phyloP scores from a whole-genome alignment of 148 eudicot genomes.

The Mesembryanthemum crystallinum region DNA sequence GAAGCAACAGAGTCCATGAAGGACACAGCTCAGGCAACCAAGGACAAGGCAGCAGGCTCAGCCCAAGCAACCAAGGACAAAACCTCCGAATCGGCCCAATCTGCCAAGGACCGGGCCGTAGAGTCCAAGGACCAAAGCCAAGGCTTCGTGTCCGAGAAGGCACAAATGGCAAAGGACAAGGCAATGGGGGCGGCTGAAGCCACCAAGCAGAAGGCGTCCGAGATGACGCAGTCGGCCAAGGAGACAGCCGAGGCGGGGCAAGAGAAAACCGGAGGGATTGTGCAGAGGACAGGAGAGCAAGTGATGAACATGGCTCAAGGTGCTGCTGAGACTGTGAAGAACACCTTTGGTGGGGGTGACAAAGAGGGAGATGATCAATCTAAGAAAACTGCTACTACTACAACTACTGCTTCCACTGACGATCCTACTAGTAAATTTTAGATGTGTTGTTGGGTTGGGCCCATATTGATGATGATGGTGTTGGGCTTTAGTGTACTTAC shows the following conservation, averaged over 20 bases:
- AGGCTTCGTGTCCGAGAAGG: conserved; percentile 24
- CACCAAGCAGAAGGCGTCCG: conserved; percentile 46
- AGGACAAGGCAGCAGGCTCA: conserved; percentile 35
- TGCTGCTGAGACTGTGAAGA: conserved; percentile 62
- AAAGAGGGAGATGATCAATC: conserved; percentile 11
- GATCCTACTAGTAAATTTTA: background rate
- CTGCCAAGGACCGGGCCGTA: conserved; percentile 22
- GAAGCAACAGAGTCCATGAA: too few species aligned
- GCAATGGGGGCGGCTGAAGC: conserved; percentile 38
- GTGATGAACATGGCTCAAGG: conserved; percentile 63
- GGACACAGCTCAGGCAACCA: conserved; percentile 9
- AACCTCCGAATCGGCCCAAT: conserved; percentile 28
- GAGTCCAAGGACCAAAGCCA: conserved; percentile 19
- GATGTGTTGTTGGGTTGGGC: background rate
- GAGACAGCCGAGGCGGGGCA: conserved; percentile 55
- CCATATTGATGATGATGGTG: background rate
- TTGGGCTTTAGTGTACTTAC: too few species aligned
- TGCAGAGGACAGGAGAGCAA: conserved; percentile 59
- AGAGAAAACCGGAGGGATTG: conserved; percentile 55
- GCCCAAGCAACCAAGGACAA: conserved; percentile 43
- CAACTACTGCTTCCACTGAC: conserved; percentile 5
- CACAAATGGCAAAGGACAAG: conserved; percentile 34
- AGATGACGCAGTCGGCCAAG: conserved; percentile 42
- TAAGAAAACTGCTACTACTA: background rate
- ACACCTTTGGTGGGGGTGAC: conserved; percentile 61